Percentiles rank a stretch among this genome's conserved stretches.
Conservation (phyloP, 2,329 filamentous ascomycete genomes). For the Fusarium verticillioides region DNA sequence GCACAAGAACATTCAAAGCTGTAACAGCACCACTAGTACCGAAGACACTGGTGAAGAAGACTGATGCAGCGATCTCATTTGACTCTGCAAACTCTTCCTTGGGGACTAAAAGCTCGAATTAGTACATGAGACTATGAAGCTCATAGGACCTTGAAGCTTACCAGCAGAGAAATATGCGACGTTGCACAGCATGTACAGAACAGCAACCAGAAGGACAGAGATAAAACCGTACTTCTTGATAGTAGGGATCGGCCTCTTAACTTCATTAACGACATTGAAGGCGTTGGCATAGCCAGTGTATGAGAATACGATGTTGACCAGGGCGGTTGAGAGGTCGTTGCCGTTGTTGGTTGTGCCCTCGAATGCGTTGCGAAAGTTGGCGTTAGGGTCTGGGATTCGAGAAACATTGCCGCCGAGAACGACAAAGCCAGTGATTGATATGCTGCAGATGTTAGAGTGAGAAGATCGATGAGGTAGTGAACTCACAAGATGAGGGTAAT, state of each 20-base stretch:
- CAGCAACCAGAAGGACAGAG: constrained; percentile 62
- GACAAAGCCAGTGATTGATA: constrained; percentile 69
- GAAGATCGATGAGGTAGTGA: constrained; percentile 50
- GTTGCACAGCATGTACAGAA: constrained; percentile 69
- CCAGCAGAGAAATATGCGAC: constrained; percentile 68
- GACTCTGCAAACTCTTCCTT: constrained; percentile 63
- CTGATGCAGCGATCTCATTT: constrained; percentile 63
- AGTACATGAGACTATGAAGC: not conserved
- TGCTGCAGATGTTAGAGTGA: constrained; percentile 24
- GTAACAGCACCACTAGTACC: constrained; percentile 61
- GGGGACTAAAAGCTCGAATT: constrained; percentile 55
- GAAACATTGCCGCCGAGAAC: constrained; percentile 59
- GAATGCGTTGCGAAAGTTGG: constrained; percentile 53
- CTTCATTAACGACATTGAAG: constrained; percentile 71
- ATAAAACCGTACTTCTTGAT: constrained; percentile 62
- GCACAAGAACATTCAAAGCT: constrained; percentile 68
- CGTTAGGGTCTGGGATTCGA: constrained; percentile 45
- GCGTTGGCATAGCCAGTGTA: constrained; percentile 69
- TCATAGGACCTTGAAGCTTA: not conserved
- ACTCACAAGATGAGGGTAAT: constrained; percentile 66
- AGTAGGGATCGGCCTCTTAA: constrained; percentile 68
- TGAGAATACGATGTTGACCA: constrained; percentile 69
- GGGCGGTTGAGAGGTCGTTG: constrained; percentile 55
- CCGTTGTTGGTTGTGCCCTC: constrained; percentile 50
- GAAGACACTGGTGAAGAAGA: constrained; percentile 70